Conservation (phyloP, 2,329 filamentous ascomycete species). For the Calonectria leucothoes region DNA sequence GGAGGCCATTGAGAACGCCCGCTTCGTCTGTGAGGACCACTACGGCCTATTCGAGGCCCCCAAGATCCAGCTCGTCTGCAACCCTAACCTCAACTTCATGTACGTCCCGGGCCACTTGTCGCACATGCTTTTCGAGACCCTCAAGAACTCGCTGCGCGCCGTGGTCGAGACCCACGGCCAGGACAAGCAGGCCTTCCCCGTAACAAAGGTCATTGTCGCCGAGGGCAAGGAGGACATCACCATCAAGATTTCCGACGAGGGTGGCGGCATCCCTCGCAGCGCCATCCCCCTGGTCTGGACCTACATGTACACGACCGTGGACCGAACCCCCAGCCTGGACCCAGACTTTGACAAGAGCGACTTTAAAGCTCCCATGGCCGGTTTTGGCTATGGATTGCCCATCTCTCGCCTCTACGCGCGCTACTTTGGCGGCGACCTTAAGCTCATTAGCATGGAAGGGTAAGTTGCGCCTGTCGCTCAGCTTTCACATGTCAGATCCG, state of each 20-base stretch:
- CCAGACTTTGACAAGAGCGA: conserved; percentile 99
- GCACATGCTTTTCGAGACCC: conserved; percentile 99
- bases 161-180: conserved; percentile 96
- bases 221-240: conserved; percentile 99
- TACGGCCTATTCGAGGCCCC: conserved; percentile 97
- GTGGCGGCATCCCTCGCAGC: conserved; percentile 92
- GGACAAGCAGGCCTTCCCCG: conserved; percentile 95
- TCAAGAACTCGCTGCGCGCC: conserved; percentile 97
- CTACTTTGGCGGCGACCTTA: conserved; percentile 97
- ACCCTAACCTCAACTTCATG: conserved; percentile 96
- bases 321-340: conserved; percentile 92
- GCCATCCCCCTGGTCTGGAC: conserved; percentile 99
- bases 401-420: conserved; percentile 94
- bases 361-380: conserved; percentile 99
- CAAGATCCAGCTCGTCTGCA: conserved; percentile 96
- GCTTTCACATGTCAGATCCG: conserved; percentile 2
- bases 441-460: conserved; percentile 99
- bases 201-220: conserved; percentile 97
- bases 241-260: conserved; percentile 97
- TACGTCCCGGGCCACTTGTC: conserved; percentile 98
- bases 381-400: conserved; percentile 96
- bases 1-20: conserved; percentile 97
- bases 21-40: conserved; percentile 99
- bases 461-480: conserved; percentile 59
- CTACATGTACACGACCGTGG: conserved; percentile 99